These are phyloP conservation scores for Ascochyta rabiei DNA, from an alignment of 2,329 filamentous ascomycete genomes.

Conservation along the genomic window DNA sequence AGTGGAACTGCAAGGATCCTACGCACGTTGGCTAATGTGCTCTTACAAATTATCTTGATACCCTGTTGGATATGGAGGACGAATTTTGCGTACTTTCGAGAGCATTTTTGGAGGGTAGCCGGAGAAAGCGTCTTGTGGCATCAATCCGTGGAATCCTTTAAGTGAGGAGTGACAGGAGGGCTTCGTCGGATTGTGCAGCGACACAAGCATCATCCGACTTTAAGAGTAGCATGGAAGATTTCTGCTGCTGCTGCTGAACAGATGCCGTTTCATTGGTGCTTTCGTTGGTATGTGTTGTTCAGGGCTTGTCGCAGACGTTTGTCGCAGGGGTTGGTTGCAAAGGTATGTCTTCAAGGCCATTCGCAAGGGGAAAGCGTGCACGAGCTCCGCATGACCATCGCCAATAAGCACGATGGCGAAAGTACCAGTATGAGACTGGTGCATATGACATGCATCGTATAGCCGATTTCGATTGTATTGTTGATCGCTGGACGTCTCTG, in stretches of 20 bases:
- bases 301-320: background rate
- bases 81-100: background rate
- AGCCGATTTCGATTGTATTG: conserved; percentile 13
- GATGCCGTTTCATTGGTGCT: background rate
- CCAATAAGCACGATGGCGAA: background rate
- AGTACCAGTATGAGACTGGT: background rate
- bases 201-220: background rate
- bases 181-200: background rate
- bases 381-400: background rate
- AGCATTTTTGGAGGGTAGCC: background rate
- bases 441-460: background rate
- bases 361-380: conserved; percentile 3
- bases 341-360: conserved; percentile 2
- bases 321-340: conserved; percentile 11
- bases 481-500: conserved; percentile 3
- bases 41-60: background rate
- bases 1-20: background rate
- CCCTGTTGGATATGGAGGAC: background rate
- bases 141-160: background rate
- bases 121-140: background rate
- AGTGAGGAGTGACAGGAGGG: background rate
- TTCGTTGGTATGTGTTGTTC: background rate
- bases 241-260: background rate
- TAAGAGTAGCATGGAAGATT: background rate
- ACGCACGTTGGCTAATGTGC: background rate